phyloP scores from a whole-genome alignment of 371 early-diverging fungal genomes.

The Actinomucor elegans region DNA sequence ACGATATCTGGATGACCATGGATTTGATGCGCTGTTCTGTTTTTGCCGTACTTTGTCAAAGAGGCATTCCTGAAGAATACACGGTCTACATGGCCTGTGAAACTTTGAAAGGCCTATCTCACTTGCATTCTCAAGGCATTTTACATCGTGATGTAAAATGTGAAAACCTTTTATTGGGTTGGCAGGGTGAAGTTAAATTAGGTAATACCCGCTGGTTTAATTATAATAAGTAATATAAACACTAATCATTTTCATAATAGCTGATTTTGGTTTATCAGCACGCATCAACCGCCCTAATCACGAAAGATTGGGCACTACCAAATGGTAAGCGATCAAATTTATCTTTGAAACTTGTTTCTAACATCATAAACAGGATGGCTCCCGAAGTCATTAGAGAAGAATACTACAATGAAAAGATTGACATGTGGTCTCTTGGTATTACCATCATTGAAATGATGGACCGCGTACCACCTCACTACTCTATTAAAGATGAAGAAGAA shows the following conservation, averaged over 20 bases:
- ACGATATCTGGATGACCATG: conserved; percentile 49
- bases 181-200: conserved; percentile 49
- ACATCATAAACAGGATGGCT: conserved; percentile 37
- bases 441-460: conserved; percentile 57
- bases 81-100: conserved; percentile 40
- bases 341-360: conserved; percentile 2
- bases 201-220: conserved; percentile 18
- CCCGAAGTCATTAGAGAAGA: conserved; percentile 55
- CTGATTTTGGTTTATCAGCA: conserved; percentile 54
- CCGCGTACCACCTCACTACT: conserved; percentile 50
- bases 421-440: conserved; percentile 56
- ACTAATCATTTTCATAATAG: conserved; percentile 6
- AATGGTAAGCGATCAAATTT: conserved; percentile 44
- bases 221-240: neutral
- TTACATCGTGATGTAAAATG: conserved; percentile 55
- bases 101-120: conserved; percentile 38
- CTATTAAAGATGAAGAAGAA: conserved; percentile 39
- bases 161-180: conserved; percentile 49
- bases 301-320: conserved; percentile 48
- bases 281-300: conserved; percentile 35
- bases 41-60: conserved; percentile 45
- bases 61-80: conserved; percentile 46
- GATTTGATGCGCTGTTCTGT: conserved; percentile 50
- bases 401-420: conserved; percentile 48
- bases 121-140: conserved; percentile 44